A percentile compares a stretch with the other conserved stretches of the same genome.
These are phyloP conservation scores for Mariannaea elegans DNA, from an alignment of 2,329 filamentous ascomycete genomes.

Conservation along the genomic window DNA sequence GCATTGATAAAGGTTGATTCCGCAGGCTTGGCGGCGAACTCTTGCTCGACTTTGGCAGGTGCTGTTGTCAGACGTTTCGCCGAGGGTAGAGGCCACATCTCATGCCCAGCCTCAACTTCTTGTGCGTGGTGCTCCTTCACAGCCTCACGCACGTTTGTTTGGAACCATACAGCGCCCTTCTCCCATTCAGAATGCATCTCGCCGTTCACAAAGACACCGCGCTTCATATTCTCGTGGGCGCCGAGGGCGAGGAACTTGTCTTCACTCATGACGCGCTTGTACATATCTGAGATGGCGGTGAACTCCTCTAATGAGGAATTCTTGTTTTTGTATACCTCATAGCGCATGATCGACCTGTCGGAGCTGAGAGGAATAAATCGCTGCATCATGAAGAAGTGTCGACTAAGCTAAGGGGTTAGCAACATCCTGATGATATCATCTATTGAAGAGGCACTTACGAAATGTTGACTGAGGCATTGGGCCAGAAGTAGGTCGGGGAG, in stretches of 20 bases:
- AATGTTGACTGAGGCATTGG: constrained; percentile 58
- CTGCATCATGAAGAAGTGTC: constrained; percentile 70
- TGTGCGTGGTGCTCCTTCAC: constrained; percentile 7
- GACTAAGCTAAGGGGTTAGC: constrained; percentile 42
- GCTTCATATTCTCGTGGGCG: constrained; percentile 60
- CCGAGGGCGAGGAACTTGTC: constrained; percentile 60
- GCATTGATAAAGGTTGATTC: too few relatives aligned
- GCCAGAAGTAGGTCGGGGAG: constrained; percentile 55
- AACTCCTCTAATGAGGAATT: constrained; percentile 4
- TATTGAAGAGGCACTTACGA: constrained; percentile 48
- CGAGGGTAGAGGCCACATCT: constrained; percentile 11
- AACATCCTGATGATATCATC: not conserved
- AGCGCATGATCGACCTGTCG: constrained; percentile 61
- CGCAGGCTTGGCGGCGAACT: too few relatives aligned
- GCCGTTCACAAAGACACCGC: constrained; percentile 60
- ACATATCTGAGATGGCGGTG: constrained; percentile 3
- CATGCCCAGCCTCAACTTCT: constrained; percentile 5
- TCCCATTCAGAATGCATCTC: constrained; percentile 62
- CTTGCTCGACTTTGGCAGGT: too few relatives aligned
- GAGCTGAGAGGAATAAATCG: constrained; percentile 65
- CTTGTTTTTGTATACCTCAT: constrained; percentile 52
- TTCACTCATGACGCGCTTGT: constrained; percentile 56
- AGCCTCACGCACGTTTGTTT: constrained; percentile 10
- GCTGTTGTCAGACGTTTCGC: too few relatives aligned
- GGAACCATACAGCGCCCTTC: constrained; percentile 45